Evolutionary conservation across 179 eudicot genomes (phyloP).

Genomic region (Beta corolliflora): DNA sequence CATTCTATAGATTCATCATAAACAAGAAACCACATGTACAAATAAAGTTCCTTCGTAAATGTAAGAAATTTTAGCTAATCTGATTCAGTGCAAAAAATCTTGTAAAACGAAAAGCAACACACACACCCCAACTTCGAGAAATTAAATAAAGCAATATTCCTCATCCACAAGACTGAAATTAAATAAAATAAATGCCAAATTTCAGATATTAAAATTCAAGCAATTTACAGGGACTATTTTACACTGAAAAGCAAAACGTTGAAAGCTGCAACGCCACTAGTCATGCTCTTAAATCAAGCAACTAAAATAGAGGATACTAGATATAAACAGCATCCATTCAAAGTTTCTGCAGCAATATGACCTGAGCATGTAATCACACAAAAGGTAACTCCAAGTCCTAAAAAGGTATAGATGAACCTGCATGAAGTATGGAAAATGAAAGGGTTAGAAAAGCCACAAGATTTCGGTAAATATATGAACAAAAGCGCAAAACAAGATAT

Average conservation of each 20-base stretch:
- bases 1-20: not conserved
- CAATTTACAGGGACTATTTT: too few relatives aligned
- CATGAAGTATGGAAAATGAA: conserved; percentile 11
- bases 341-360: conserved; percentile 83
- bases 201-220: too few relatives aligned
- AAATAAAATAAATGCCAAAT: not conserved
- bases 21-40: not conserved
- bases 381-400: conserved; percentile 60
- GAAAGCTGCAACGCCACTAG: not conserved
- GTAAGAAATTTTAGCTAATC: not conserved
- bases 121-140: not conserved
- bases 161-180: not conserved
- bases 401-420: conserved; percentile 80
- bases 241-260: not conserved
- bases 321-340: conserved; percentile 79
- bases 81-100: not conserved
- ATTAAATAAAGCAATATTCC: not conserved
- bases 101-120: too few relatives aligned
- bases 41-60: not conserved
- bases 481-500: too few relatives aligned
- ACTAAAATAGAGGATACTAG: conserved; percentile 61
- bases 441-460: not conserved
- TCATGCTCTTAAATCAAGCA: not conserved
- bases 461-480: not conserved
- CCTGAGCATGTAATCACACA: conserved; percentile 72